Conservation (phyloP, 2,329 filamentous ascomycete species). For the Phialophora verrucosa region DNA sequence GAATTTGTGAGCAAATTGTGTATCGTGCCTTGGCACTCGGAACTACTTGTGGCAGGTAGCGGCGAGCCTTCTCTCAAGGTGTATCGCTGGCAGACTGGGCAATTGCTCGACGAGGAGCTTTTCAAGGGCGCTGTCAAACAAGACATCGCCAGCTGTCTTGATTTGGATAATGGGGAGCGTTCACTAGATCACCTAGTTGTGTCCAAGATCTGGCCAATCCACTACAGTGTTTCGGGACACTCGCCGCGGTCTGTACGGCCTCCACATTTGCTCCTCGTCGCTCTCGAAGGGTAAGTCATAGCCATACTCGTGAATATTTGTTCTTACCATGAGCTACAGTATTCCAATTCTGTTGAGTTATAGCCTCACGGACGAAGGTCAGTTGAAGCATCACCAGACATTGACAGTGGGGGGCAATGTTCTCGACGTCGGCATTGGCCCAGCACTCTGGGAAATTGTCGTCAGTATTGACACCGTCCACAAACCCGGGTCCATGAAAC, state of each 20-base stretch:
- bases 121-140: slow-evolving; percentile 47
- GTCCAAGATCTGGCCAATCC: slow-evolving; percentile 42
- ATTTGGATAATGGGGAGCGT: slow-evolving; percentile 27
- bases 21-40: slow-evolving; percentile 61
- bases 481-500: slow-evolving; percentile 50
- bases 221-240: slow-evolving; percentile 27
- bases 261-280: slow-evolving; percentile 49
- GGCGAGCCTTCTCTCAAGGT: slow-evolving; percentile 79
- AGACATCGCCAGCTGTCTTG: slow-evolving; percentile 27
- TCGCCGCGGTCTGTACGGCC: slow-evolving; percentile 24
- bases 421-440: slow-evolving; percentile 58
- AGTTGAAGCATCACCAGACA: slow-evolving; percentile 57
- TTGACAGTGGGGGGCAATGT: slow-evolving; percentile 69
- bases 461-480: slow-evolving; percentile 62
- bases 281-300: slow-evolving; percentile 62
- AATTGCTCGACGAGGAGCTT: slow-evolving; percentile 61
- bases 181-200: slow-evolving; percentile 46
- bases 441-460: slow-evolving; percentile 45
- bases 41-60: slow-evolving; percentile 81
- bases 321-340: neutral
- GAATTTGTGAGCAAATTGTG: slow-evolving; percentile 82
- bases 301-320: neutral
- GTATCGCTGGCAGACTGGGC: slow-evolving; percentile 76
- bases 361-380: slow-evolving; percentile 57
- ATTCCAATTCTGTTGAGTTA: slow-evolving; percentile 41